Percentiles rank a stretch among this genome's conserved stretches.
Conservation (phyloP, 345 rosid species). For the Excoecaria agallocha region DNA sequence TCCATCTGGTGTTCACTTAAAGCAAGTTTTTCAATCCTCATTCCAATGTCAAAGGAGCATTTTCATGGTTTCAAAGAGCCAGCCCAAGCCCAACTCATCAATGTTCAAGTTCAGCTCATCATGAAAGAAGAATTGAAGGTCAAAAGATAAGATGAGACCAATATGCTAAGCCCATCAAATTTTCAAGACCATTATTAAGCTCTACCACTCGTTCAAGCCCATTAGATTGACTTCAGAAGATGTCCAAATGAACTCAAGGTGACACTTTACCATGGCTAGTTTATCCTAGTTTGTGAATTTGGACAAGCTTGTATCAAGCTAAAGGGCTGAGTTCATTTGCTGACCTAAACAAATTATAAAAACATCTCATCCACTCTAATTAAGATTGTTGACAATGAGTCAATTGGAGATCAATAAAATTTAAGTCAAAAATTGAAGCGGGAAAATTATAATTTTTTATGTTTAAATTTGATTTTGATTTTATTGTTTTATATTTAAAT, state of each 20-base stretch:
- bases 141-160: not conserved
- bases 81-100: not conserved
- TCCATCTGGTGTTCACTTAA: not conserved
- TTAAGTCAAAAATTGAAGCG: too few species aligned
- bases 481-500: too few species aligned
- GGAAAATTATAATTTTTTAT: too few species aligned
- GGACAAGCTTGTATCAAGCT: not conserved
- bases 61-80: not conserved
- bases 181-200: too few species aligned
- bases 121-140: not conserved
- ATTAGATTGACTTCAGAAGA: not conserved
- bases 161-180: too few species aligned
- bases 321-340: not conserved
- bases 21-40: not conserved
- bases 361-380: not conserved
- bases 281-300: not conserved
- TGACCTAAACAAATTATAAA: not conserved
- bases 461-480: too few species aligned
- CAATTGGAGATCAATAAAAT: too few species aligned
- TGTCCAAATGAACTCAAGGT: not conserved
- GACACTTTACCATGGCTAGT: not conserved
- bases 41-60: not conserved
- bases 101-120: not conserved
- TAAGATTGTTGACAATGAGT: too few species aligned
- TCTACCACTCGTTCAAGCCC: too few species aligned